Evolutionary conservation across 2,329 filamentous ascomycete species (phyloP).

Genomic region (Colletotrichum navitas): DNA sequence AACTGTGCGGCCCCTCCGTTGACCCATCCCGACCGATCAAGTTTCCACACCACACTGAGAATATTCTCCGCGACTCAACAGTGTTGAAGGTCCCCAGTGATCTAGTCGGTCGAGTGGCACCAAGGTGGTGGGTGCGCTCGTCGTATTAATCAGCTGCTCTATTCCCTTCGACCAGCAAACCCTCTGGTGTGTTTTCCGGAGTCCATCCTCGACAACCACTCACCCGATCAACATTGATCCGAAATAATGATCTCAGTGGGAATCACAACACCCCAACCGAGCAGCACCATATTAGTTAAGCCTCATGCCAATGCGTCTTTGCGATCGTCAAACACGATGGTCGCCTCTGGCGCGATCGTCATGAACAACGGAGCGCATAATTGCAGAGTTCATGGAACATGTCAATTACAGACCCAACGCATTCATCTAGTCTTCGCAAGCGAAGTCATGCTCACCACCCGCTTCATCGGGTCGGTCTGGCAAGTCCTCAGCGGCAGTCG

Average conservation of each 20-base stretch:
- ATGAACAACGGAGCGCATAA: background rate
- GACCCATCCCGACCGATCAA: background rate
- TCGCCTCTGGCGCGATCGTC: background rate
- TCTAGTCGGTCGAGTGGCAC: background rate
- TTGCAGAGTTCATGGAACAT: background rate
- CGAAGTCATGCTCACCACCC: background rate
- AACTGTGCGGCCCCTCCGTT: background rate
- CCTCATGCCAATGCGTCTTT: background rate
- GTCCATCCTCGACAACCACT: background rate
- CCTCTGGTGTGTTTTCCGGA: background rate
- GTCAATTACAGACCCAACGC: background rate
- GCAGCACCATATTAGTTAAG: background rate
- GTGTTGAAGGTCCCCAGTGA: background rate
- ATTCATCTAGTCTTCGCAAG: background rate
- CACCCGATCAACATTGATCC: background rate
- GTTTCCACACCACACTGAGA: constrained; percentile 13
- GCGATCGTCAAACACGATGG: background rate
- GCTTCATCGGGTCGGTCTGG: constrained; percentile 2
- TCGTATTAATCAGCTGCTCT: background rate
- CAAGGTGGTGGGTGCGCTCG: background rate
- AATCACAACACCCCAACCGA: constrained; percentile 10
- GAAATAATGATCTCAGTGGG: background rate
- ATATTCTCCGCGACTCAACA: constrained; percentile 8
- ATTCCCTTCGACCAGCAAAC: background rate
- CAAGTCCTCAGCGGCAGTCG: background rate